A percentile compares a stretch with the other conserved stretches of the same genome.
Evolutionary conservation across 371 early-diverging fungal species (phyloP).

Genomic region (Mortierella sp.): DNA sequence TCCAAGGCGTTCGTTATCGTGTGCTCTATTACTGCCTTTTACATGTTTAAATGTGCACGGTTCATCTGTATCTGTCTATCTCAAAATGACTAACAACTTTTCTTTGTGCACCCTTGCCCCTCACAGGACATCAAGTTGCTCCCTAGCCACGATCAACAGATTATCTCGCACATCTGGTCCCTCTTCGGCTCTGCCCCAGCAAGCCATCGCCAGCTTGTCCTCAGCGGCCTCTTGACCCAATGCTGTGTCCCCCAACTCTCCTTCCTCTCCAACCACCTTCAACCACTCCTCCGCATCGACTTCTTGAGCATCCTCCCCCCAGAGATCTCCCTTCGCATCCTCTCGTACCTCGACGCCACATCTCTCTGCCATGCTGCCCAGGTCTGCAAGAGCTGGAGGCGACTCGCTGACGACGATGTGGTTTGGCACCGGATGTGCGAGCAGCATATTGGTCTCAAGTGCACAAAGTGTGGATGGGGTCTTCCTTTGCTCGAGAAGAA

Average conservation of each 20-base stretch:
- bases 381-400: conserved; percentile 85
- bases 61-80: background rate
- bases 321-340: conserved; percentile 84
- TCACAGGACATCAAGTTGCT: conserved; percentile 51
- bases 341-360: conserved; percentile 92
- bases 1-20: background rate
- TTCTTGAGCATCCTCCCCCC: conserved; percentile 82
- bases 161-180: conserved; percentile 67
- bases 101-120: background rate
- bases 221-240: conserved; percentile 68
- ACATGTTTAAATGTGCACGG: background rate
- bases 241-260: conserved; percentile 81
- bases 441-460: conserved; percentile 97
- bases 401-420: conserved; percentile 88
- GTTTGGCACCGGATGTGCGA: conserved; percentile 97
- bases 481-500: conserved; percentile 78
- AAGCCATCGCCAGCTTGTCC: conserved; percentile 64
- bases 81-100: conserved; percentile 1
- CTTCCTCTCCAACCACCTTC: conserved; percentile 75
- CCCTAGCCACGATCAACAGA: conserved; percentile 57
- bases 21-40: background rate
- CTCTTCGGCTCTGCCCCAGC: conserved; percentile 64
- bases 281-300: conserved; percentile 84
- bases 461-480: conserved; percentile 97
- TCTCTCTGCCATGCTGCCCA: conserved; percentile 93